A percentile compares a stretch with the other conserved stretches of the same genome.
Conservation (phyloP, 2,329 filamentous ascomycete species). For the Pezicula radicicola region DNA sequence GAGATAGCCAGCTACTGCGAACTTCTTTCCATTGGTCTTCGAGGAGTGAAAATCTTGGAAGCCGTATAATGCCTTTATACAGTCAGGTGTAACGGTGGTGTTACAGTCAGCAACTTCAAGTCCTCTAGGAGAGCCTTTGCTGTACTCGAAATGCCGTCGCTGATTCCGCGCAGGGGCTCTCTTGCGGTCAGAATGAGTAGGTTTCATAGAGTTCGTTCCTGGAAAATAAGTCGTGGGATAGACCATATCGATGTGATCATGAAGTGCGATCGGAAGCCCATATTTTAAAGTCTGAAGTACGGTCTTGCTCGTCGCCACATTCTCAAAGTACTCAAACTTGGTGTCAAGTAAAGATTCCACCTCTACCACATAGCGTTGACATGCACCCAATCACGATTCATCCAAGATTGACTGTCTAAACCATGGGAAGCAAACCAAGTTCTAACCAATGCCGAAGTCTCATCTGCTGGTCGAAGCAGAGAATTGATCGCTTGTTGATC, state of each 20-base stretch:
- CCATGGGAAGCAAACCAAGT: constrained; percentile 41
- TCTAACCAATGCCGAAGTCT: constrained; percentile 33
- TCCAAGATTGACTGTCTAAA: constrained; percentile 35
- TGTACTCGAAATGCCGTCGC: neutral
- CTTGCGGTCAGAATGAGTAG: neutral
- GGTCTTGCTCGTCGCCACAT: constrained; percentile 39
- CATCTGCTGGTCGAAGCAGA: constrained; percentile 36
- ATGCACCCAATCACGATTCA: constrained; percentile 50
- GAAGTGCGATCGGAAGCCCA: constrained; percentile 32
- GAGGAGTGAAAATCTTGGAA: constrained; percentile 13
- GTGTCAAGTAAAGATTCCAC: constrained; percentile 25
- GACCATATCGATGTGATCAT: constrained; percentile 34
- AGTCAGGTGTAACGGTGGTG: constrained; percentile 26
- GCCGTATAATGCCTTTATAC: constrained; percentile 28
- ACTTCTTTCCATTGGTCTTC: constrained; percentile 12
- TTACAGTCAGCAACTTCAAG: constrained; percentile 24
- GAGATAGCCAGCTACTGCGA: constrained; percentile 25
- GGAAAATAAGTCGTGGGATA: constrained; percentile 46
- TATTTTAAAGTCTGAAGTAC: constrained; percentile 46
- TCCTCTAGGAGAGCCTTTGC: neutral
- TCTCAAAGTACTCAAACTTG: constrained; percentile 22
- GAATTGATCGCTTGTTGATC: constrained; percentile 38
- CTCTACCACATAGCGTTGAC: constrained; percentile 20
- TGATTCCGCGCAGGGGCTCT: neutral
- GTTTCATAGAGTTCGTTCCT: constrained; percentile 1